Conservation (phyloP, 345 rosid species). For the Hirschfeldia incana region DNA sequence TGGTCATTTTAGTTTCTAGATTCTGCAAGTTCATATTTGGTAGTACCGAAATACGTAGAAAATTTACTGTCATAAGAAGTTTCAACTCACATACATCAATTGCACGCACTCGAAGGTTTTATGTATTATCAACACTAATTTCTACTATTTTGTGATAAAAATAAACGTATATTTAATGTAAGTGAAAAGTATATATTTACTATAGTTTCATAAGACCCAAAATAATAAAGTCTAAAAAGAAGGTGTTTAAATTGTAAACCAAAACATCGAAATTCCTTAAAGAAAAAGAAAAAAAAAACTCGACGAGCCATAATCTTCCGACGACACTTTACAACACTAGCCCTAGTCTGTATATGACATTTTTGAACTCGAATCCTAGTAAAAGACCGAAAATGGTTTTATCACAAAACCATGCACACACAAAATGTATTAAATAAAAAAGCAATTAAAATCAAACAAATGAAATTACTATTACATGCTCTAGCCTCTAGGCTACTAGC, state of each 20-base stretch:
- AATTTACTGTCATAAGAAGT: not conserved
- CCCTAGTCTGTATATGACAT: no score
- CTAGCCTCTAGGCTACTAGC: not conserved
- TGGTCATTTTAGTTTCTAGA: slow-evolving; percentile 3
- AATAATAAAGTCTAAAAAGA: no score
- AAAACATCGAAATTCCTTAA: not conserved
- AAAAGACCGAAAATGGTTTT: not conserved
- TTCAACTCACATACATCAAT: not conserved
- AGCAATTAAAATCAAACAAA: not conserved
- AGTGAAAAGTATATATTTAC: not conserved
- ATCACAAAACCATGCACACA: not conserved
- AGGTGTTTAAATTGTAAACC: not conserved
- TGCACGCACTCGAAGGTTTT: not conserved
- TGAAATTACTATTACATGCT: slow-evolving; percentile 14
- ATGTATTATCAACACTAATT: not conserved
- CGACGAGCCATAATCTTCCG: not conserved
- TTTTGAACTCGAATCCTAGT: no score
- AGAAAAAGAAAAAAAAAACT: not conserved
- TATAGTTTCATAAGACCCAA: not conserved
- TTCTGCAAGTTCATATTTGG: not conserved
- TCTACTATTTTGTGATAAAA: not conserved
- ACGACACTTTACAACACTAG: no score
- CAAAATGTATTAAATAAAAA: not conserved
- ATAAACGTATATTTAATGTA: not conserved
- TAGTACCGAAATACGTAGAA: not conserved